Evolutionary conservation across 2,329 filamentous ascomycete genomes (phyloP), one percentile per base, ranked within the genome.

Genomic region (Aspergillus japonicus): DNA sequence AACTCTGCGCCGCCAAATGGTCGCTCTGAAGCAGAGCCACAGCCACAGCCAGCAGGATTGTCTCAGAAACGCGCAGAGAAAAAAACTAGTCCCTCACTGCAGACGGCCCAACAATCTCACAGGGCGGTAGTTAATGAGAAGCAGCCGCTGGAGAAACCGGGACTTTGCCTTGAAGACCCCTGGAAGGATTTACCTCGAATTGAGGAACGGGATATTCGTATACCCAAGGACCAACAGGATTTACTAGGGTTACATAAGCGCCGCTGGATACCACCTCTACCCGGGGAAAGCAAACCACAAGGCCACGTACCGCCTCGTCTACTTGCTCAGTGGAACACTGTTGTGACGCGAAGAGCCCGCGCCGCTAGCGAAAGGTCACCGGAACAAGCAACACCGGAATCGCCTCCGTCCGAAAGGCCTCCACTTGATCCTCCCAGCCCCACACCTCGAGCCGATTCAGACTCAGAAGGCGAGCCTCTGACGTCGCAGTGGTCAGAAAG

Each of bases 221-320:
- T 85, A 54, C 77, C 81, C 2, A 73, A 69, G 26, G 76, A 82
- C 16, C 86, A 89, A 64, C 67, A 71, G 48, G 65, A 73, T 8
- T 72, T 88, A 5, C 71, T 89, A 1, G 76, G 80, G 5, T 69
- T 75, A 11, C 61, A 72, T 5, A 61, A 51, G 26, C 74, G 80
- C 16, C 82, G 68, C 57, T 76, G 73, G 76, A 64, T 77, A 54
- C 74, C 75, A 42, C 69, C 74, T n/a, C 59, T 63, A n/a, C 51
- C 69, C 1, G 73, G 73, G 14, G 61, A 67, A 14, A 57, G 57
- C 14, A 51, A 59, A 35, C 70, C 71, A 21, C 67, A 66, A 31
- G 72, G 69, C 3, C 68, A 75, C 64, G 74, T 77, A 29, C 77
- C 77, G 2, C 67, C 73, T 53, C 48, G 49, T 16, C 68, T 78